phyloP scores from a whole-genome alignment of 495 filamentous ascomycete species.

The Filosporella fistucella region DNA sequence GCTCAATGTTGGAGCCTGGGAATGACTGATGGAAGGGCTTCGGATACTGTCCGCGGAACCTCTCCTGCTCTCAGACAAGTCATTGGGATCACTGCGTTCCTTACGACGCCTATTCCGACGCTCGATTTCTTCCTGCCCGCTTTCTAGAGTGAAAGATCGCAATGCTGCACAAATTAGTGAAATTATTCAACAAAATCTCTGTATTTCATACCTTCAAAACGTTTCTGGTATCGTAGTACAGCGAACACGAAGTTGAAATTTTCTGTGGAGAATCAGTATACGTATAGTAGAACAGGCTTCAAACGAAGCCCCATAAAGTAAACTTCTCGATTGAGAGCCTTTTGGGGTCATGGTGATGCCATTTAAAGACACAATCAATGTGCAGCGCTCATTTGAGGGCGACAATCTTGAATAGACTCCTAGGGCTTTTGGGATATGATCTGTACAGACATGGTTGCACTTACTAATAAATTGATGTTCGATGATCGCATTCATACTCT shows the following conservation, averaged over 20 bases:
- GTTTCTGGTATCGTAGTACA: constrained; percentile 71
- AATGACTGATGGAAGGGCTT: constrained; percentile 50
- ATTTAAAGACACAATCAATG: no score
- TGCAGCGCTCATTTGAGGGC: no score
- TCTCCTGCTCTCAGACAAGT: constrained; percentile 41
- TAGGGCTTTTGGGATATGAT: not conserved
- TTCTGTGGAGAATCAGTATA: constrained; percentile 37
- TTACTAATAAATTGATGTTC: constrained; percentile 88
- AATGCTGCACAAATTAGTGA: constrained; percentile 43
- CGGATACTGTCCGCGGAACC: constrained; percentile 70
- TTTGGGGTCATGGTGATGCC: constrained; percentile 13
- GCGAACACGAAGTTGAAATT: constrained; percentile 82
- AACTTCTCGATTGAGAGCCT: constrained; percentile 16
- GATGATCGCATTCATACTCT: constrained; percentile 86
- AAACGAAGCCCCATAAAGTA: not conserved
- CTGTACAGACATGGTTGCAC: constrained; percentile 10
- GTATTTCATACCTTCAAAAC: constrained; percentile 56
- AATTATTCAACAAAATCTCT: not conserved
- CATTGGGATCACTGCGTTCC: constrained; percentile 45
- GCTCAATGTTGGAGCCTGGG: constrained; percentile 58
- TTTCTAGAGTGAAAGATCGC: constrained; percentile 90
- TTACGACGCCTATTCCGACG: constrained; percentile 71
- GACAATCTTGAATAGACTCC: no score
- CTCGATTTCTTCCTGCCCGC: constrained; percentile 89
- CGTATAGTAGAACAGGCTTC: no score